A percentile compares a stretch with the other conserved stretches of the same genome.
phyloP scores from a whole-genome alignment of 2,329 filamentous ascomycete genomes.

The Pezicula neosporulosa region DNA sequence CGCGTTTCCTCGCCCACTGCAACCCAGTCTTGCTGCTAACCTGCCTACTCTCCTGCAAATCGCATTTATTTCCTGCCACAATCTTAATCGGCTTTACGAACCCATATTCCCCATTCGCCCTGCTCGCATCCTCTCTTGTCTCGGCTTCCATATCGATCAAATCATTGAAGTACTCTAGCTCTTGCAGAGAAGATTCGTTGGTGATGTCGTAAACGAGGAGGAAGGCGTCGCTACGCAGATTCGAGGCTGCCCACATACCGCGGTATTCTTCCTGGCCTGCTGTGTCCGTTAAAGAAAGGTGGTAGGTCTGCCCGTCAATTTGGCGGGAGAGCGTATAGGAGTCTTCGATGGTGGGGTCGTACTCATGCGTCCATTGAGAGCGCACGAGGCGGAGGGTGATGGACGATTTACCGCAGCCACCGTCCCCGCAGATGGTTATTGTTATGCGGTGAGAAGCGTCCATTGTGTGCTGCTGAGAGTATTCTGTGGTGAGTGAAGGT shows the following conservation, averaged over 20 bases:
- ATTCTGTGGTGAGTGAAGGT: too few species aligned
- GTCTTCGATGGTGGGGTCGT: conserved; percentile 79
- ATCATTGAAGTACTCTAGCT: conserved; percentile 75
- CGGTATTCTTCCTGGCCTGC: conserved; percentile 90
- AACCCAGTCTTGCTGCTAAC: conserved; percentile 69
- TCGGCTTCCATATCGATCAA: conserved; percentile 82
- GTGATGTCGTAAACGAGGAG: conserved; percentile 89
- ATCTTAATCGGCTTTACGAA: conserved; percentile 64
- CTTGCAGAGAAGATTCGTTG: conserved; percentile 61
- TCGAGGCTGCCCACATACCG: conserved; percentile 78
- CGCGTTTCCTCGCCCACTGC: conserved; percentile 70
- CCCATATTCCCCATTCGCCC: conserved; percentile 15
- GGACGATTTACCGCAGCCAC: conserved; percentile 80
- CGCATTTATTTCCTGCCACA: conserved; percentile 84
- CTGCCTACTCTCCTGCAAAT: conserved; percentile 66
- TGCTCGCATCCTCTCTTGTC: conserved; percentile 48
- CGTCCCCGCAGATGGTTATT: conserved; percentile 84
- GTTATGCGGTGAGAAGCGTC: conserved; percentile 42
- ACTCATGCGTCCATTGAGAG: conserved; percentile 80
- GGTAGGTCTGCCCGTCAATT: conserved; percentile 75
- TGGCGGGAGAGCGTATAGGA: conserved; percentile 79
- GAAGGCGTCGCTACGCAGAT: conserved; percentile 78
- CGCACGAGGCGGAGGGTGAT: conserved; percentile 81
- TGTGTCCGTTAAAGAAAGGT: conserved; percentile 76
- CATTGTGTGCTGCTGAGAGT: conserved; percentile 1